These are phyloP conservation scores for Digitaria exilis DNA, from an alignment of 202 grass and related monocot genomes.

Conservation along the genomic window DNA sequence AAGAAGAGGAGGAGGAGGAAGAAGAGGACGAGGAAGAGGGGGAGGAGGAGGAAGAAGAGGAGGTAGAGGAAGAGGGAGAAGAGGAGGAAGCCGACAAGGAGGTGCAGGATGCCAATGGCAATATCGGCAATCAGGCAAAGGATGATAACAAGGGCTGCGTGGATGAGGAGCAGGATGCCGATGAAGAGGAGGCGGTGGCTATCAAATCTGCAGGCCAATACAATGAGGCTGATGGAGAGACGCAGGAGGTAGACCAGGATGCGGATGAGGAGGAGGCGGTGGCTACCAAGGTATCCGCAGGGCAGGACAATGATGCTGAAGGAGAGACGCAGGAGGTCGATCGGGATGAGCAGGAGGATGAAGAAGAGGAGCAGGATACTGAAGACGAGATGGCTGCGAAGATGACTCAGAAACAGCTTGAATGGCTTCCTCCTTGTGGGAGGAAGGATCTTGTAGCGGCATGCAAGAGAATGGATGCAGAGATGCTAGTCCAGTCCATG, in stretches of 20 bases:
- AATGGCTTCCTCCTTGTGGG: neutral
- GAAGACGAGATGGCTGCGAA: neutral
- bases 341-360: neutral
- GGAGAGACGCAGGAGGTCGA: neutral
- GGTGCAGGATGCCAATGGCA: neutral
- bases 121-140: neutral
- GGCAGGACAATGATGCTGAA: neutral
- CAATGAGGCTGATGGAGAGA: neutral
- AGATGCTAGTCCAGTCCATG: conserved; percentile 23
- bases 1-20: neutral
- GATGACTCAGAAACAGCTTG: neutral
- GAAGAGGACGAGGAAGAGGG: neutral
- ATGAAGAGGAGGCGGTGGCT: neutral
- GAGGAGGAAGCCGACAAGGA: neutral
- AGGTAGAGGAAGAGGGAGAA: neutral
- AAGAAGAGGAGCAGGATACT: neutral
- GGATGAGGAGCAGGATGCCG: neutral
- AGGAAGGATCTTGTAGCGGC: conserved; percentile 2
- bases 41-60: neutral
- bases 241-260: no score
- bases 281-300: no score
- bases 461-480: conserved; percentile 41
- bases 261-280: no score
- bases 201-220: neutral
- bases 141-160: neutral